phyloP scores from a whole-genome alignment of 2,329 filamentous ascomycete species.

The Diaporthe ampelina region DNA sequence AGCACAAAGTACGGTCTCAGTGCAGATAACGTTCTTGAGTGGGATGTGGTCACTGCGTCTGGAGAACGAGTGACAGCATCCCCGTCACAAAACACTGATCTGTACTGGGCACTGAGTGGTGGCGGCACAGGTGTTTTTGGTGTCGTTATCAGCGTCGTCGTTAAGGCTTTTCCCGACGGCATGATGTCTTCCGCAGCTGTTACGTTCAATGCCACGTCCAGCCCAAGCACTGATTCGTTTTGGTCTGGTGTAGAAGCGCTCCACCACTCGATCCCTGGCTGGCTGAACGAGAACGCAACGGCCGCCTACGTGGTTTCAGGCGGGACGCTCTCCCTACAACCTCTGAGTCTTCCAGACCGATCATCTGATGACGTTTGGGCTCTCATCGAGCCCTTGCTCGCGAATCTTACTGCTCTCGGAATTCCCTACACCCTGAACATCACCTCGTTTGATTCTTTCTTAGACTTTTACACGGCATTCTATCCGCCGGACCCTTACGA shows the following conservation, averaged over 20 bases:
- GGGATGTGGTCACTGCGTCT: conserved; percentile 61
- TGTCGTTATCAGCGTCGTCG: conserved; percentile 44
- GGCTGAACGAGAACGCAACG: conserved; percentile 14
- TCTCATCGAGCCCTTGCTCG: conserved; percentile 9
- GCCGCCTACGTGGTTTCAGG: conserved; percentile 9
- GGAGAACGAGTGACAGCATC: conserved; percentile 57
- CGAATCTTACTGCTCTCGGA: neutral
- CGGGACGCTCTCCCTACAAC: conserved; percentile 19
- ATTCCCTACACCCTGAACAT: conserved; percentile 17
- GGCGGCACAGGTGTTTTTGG: conserved; percentile 55
- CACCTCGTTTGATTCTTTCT: conserved; percentile 10
- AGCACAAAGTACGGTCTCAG: conserved; percentile 59
- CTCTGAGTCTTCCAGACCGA: conserved; percentile 15
- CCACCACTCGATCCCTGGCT: neutral
- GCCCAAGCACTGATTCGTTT: conserved; percentile 13
- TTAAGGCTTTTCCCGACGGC: neutral
- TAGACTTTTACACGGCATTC: conserved; percentile 11
- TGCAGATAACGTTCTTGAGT: conserved; percentile 61
- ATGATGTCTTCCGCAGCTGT: neutral
- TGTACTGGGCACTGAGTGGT: conserved; percentile 64
- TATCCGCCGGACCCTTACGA: neutral
- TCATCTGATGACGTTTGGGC: conserved; percentile 13
- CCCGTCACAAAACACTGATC: conserved; percentile 56
- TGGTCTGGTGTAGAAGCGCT: conserved; percentile 19
- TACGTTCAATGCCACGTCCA: conserved; percentile 8